These are phyloP conservation scores for Neofusicoccum cordaticola DNA, from an alignment of 2,329 filamentous ascomycete genomes.

Conservation along the genomic window DNA sequence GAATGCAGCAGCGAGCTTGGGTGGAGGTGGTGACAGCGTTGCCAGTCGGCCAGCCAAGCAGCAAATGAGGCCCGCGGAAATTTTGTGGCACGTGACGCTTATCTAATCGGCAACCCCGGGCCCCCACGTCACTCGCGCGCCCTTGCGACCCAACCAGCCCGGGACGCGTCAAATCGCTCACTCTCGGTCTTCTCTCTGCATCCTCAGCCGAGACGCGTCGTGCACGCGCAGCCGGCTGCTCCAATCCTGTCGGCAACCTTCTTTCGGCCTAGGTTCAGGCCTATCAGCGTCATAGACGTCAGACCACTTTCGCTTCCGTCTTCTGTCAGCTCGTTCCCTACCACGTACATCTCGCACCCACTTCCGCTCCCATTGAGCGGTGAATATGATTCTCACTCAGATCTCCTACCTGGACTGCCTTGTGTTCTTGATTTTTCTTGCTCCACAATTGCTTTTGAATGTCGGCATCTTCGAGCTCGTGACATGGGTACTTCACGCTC, in stretches of 20 bases:
- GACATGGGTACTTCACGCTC: slow-evolving; percentile 56
- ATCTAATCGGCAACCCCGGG: background rate
- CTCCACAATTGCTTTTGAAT: slow-evolving; percentile 67
- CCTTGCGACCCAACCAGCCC: background rate
- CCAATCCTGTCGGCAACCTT: background rate
- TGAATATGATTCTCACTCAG: slow-evolving; percentile 66
- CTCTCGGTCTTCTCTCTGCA: background rate
- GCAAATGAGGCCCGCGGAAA: slow-evolving; percentile 14
- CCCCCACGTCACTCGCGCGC: background rate
- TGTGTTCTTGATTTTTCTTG: slow-evolving; percentile 67
- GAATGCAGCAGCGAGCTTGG: background rate
- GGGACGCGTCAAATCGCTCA: background rate
- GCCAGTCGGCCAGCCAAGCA: slow-evolving; percentile 9
- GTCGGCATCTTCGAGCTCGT: slow-evolving; percentile 62
- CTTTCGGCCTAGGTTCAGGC: slow-evolving; percentile 3
- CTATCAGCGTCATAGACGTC: slow-evolving; percentile 11
- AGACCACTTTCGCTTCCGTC: background rate
- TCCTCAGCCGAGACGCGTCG: background rate
- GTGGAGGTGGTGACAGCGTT: background rate
- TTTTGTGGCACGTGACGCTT: slow-evolving; percentile 6
- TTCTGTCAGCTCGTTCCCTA: background rate
- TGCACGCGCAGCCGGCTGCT: background rate
- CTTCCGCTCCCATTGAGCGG: background rate
- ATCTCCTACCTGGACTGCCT: slow-evolving; percentile 74
- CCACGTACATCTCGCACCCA: background rate